Base-by-base conservation (phyloP, 2,329 filamentous ascomycete species). In the Monosporascus sp. region DNA sequence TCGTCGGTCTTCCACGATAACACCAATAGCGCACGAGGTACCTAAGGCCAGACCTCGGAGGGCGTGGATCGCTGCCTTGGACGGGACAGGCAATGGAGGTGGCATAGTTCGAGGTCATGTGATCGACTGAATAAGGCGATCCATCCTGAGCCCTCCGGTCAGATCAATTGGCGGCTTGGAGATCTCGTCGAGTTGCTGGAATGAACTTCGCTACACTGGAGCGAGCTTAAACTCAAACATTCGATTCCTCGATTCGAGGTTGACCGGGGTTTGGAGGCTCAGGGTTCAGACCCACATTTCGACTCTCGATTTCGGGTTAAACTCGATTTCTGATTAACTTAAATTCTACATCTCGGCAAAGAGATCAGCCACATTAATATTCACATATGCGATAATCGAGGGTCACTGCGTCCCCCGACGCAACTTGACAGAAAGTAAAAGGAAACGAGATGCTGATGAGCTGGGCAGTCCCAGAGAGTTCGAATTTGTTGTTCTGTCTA, bases 1-100 rank as follows among this genome's bases (percentile, higher is more conserved):
- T 54, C 80, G 74, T 47, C 79, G 78, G 65, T 83, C 80, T 65
- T 83, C 80, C 53, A 80, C 72, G 52, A 83, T 69, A 25, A 80
- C 64, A 48, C 76, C 74, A 52, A 83, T 72, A 43, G 79, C 82
- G 62, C 79, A 83, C 8, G 80, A 81, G 2, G 80, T 82, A 49
- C 80, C 80, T 17, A 83, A 67, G 52, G 80, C 74, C 54, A 82
- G 72, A 57, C 79, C 76, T 55, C 79, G 78, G 37, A 83, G 75
- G 54, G 79, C 75, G 65, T 78, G 75, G 58, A 83, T 72, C 54
- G 76, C 78, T 54, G 77, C 76, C 68, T 78, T 78, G 38, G 80
- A 82, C 47, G 79, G 79, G 52, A 79, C 74, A 54, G 76, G 76
- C 53, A 75, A 68, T 48, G 71, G 70, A 52, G 73, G 65, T 50